Percentiles rank a stretch among this genome's conserved stretches.
Conservation (phyloP, 352 stramenopile species). For the Pythium sp. region DNA sequence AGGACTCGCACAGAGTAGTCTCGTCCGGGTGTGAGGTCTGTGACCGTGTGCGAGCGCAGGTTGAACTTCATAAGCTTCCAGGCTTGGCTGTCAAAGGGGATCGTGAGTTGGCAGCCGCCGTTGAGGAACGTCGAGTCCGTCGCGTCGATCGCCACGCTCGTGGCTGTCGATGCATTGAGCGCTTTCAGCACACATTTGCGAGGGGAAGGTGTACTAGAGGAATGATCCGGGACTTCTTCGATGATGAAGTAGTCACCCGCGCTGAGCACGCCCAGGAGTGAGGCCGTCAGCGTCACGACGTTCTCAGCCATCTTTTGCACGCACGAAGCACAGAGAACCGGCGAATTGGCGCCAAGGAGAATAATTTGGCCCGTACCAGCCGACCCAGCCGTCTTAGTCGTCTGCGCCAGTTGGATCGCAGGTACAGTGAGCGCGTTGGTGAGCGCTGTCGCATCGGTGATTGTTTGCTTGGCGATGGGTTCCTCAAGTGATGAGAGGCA, state of each 20-base stretch:
- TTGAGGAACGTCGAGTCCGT: slow-evolving; percentile 23
- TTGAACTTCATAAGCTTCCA: slow-evolving; percentile 66
- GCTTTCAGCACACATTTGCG: slow-evolving; percentile 55
- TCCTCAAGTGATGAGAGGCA: slow-evolving; percentile 39
- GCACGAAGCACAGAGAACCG: slow-evolving; percentile 50
- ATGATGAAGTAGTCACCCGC: slow-evolving; percentile 57
- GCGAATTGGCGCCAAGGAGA: slow-evolving; percentile 29
- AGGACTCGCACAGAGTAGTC: slow-evolving; percentile 68
- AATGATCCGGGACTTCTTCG: slow-evolving; percentile 36
- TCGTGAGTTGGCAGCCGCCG: slow-evolving; percentile 41
- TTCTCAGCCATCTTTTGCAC: slow-evolving; percentile 48
- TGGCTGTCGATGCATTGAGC: slow-evolving; percentile 5
- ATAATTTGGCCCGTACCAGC: slow-evolving; percentile 10
- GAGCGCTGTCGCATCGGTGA: slow-evolving; percentile 28
- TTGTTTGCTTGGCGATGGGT: slow-evolving; percentile 46
- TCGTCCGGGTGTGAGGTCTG: slow-evolving; percentile 55
- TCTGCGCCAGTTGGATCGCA: slow-evolving; percentile 47
- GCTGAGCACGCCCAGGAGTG: slow-evolving; percentile 22
- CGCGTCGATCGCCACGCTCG: slow-evolving; percentile 27
- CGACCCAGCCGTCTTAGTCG: slow-evolving; percentile 21
- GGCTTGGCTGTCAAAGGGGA: slow-evolving; percentile 46
- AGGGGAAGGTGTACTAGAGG: neutral
- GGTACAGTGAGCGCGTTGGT: slow-evolving; percentile 25
- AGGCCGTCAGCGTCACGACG: slow-evolving; percentile 40
- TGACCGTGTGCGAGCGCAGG: slow-evolving; percentile 51